Evolutionary conservation across 345 rosid species (phyloP).

Genomic region (Stellera chamaejasme): DNA sequence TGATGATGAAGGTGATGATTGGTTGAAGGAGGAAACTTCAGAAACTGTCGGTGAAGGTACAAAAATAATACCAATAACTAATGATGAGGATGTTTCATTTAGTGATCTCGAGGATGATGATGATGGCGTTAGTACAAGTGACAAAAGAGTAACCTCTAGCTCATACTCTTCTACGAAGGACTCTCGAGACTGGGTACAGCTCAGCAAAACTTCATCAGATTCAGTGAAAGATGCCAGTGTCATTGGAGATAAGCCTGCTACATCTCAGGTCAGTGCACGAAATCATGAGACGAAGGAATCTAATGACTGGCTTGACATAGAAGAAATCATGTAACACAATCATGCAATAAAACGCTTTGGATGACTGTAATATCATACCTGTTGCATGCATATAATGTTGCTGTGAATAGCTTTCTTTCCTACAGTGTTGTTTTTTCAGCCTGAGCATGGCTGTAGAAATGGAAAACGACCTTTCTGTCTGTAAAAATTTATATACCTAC

Average conservation of each 20-base stretch:
- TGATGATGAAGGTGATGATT: constrained; percentile 85
- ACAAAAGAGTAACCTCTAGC: constrained; percentile 38
- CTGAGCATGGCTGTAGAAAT: constrained; percentile 13
- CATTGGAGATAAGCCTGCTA: constrained; percentile 20
- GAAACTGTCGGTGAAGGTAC: constrained; percentile 33
- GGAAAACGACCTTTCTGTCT: constrained; percentile 30
- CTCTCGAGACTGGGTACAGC: constrained; percentile 56
- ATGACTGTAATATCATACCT: constrained; percentile 10
- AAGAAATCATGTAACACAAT: constrained; percentile 47
- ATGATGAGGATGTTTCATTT: constrained; percentile 93
- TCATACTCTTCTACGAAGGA: constrained; percentile 54
- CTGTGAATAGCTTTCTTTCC: constrained; percentile 22
- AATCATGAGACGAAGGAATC: constrained; percentile 46
- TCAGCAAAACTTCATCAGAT: constrained; percentile 38
- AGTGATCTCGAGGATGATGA: constrained; percentile 98
- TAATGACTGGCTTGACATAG: constrained; percentile 62
- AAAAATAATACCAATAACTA: constrained; percentile 38
- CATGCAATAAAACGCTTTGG: constrained; percentile 4
- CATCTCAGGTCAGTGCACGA: constrained; percentile 32
- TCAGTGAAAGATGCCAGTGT: constrained; percentile 36
- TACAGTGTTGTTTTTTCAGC: constrained; percentile 17
- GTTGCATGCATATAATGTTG: constrained; percentile 5
- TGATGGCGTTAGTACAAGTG: constrained; percentile 35
- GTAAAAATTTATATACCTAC: constrained; percentile 14
- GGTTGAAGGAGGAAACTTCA: constrained; percentile 75